Conservation (phyloP, 1,284 basidiomycete genomes). For the Microbotryomycetes sp. region DNA sequence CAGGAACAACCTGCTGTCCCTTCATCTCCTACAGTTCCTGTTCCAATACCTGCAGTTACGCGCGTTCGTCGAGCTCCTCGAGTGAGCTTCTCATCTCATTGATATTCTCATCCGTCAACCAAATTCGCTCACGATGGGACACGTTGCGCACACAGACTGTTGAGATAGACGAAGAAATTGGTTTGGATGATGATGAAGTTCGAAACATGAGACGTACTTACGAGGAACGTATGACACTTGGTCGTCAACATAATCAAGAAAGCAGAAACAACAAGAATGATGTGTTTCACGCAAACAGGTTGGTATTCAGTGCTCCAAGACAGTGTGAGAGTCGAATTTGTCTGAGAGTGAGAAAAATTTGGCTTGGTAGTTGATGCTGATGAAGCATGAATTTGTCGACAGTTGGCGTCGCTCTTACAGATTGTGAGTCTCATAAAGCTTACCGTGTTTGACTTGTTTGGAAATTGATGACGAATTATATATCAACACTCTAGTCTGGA, state of each 20-base stretch:
- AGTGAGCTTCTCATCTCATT: too few species aligned
- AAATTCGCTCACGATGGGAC: too few species aligned
- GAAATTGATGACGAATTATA: not conserved
- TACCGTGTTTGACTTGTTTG: not conserved
- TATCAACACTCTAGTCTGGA: not conserved
- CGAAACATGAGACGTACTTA: constrained; percentile 13
- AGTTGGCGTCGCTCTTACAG: not conserved
- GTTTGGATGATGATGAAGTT: constrained; percentile 14
- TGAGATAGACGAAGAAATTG: constrained; percentile 14
- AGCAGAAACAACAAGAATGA: not conserved
- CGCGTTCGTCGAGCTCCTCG: too few species aligned
- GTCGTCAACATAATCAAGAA: not conserved
- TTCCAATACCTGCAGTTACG: too few species aligned
- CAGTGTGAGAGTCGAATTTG: not conserved
- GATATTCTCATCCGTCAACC: too few species aligned
- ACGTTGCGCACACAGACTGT: not conserved
- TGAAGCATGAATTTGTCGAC: too few species aligned
- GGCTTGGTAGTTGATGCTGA: too few species aligned
- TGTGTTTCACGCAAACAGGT: not conserved
- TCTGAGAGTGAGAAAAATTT: too few species aligned
- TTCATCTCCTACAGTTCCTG: too few species aligned
- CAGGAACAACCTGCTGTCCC: too few species aligned
- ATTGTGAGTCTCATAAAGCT: not conserved
- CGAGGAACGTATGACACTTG: constrained; percentile 18
- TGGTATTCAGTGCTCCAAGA: not conserved